These are phyloP conservation scores for Gossypium stocksii DNA, from an alignment of 345 rosid genomes.

Conservation along the genomic window DNA sequence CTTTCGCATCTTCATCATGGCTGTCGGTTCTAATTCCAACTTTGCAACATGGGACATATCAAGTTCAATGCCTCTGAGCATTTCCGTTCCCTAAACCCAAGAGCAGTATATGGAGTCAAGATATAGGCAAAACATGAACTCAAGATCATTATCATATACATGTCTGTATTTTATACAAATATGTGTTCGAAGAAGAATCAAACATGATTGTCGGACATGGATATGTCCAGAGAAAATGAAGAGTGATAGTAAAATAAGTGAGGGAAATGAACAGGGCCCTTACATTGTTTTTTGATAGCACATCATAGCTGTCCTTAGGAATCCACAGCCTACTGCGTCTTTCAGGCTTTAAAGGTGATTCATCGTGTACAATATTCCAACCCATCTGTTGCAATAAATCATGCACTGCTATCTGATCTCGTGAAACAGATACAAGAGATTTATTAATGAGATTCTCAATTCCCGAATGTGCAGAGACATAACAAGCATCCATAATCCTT, in stretches of 20 bases:
- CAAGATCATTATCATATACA: too few species aligned
- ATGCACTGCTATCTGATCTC: constrained; percentile 22
- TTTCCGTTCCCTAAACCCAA: too few species aligned
- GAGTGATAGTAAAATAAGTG: background rate
- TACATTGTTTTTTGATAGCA: background rate
- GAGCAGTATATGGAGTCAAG: too few species aligned
- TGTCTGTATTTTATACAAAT: too few species aligned
- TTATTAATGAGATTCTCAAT: constrained; percentile 16
- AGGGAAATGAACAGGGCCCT: background rate
- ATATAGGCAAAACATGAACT: too few species aligned
- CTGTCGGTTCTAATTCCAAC: background rate
- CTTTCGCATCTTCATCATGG: background rate
- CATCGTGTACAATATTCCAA: constrained; percentile 8
- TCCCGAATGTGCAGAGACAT: constrained; percentile 21
- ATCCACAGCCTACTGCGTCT: constrained; percentile 4
- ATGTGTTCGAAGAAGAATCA: too few species aligned
- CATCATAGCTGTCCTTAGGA: background rate
- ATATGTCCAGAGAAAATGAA: too few species aligned
- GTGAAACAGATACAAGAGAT: constrained; percentile 22
- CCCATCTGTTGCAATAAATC: constrained; percentile 10
- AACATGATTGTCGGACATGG: too few species aligned
- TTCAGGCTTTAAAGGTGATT: constrained; percentile 4
- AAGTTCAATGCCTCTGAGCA: too few species aligned
- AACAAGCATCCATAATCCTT: constrained; percentile 23
- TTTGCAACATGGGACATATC: too few species aligned